Percentiles rank a stretch among this genome's conserved stretches.
These are phyloP conservation scores for Phoma sp. DNA, from an alignment of 2,329 filamentous ascomycete species.

Conservation along the genomic window DNA sequence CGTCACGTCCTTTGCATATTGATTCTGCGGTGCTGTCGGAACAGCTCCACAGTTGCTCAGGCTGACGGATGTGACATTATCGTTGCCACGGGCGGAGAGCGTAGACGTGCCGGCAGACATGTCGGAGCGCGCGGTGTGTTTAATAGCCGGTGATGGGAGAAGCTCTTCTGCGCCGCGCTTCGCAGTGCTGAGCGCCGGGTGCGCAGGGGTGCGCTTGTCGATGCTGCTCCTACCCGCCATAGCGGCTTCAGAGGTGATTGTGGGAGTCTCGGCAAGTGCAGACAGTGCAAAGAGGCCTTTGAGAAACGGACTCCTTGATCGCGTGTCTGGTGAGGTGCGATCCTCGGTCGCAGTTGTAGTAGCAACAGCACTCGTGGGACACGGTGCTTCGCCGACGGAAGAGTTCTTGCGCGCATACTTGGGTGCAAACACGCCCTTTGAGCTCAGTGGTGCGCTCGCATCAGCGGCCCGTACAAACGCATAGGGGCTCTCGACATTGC, in stretches of 20 bases:
- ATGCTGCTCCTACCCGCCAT: not conserved
- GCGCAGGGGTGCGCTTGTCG: not conserved
- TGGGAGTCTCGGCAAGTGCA: not conserved
- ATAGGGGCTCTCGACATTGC: conserved; percentile 20
- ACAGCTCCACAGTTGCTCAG: not conserved
- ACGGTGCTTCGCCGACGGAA: not conserved
- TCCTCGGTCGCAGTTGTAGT: not conserved
- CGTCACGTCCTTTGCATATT: not conserved
- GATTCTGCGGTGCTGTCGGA: no score
- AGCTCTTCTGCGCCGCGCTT: conserved; percentile 5
- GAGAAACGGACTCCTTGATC: conserved; percentile 2
- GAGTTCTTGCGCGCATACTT: conserved; percentile 5
- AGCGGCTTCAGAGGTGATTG: not conserved
- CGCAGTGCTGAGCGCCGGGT: conserved; percentile 3
- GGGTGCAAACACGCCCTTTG: not conserved
- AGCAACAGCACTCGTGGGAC: not conserved
- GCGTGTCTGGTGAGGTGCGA: not conserved
- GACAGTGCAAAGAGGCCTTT: conserved; percentile 8
- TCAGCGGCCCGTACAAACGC: conserved; percentile 14
- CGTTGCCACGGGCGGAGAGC: not conserved
- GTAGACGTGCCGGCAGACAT: not conserved
- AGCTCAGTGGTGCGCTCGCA: conserved; percentile 6
- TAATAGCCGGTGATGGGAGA: not conserved
- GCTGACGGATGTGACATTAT: not conserved
- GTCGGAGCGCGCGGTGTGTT: not conserved